Percentiles rank a stretch among this genome's conserved stretches.
phyloP scores from a whole-genome alignment of 805 yeast genomes.

The Yarrowia phangngaensis region DNA sequence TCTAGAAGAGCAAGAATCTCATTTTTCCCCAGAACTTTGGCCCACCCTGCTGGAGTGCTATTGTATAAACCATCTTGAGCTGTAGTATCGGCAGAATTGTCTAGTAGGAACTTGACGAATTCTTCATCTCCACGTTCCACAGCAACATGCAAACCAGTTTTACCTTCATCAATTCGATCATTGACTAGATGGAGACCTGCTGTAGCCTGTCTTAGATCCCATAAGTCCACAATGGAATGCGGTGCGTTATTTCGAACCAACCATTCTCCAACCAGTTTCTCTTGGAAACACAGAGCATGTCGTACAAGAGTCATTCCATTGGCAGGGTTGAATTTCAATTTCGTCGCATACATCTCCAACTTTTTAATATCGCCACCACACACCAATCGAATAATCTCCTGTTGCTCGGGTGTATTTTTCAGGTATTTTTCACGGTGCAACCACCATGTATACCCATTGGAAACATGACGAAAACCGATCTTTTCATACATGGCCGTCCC shows the following conservation, averaged over 20 bases:
- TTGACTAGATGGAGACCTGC: background rate
- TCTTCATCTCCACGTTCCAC: constrained; percentile 19
- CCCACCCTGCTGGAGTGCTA: constrained; percentile 10
- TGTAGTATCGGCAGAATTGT: background rate
- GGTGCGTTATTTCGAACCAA: constrained; percentile 12
- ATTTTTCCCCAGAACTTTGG: background rate
- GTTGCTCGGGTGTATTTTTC: background rate
- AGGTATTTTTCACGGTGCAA: constrained; percentile 6
- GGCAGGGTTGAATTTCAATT: background rate
- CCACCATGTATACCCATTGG: constrained; percentile 15
- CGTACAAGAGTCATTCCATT: constrained; percentile 12
- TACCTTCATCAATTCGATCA: constrained; percentile 4
- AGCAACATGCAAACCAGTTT: constrained; percentile 9
- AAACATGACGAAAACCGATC: constrained; percentile 5
- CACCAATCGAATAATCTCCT: background rate
- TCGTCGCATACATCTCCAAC: background rate
- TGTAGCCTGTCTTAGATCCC: background rate
- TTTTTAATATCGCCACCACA: background rate
- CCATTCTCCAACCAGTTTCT: background rate
- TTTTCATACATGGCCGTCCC: constrained; percentile 5
- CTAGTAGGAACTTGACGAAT: constrained; percentile 4
- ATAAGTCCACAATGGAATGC: constrained; percentile 8
- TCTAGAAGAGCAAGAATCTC: constrained; percentile 20
- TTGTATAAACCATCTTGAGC: background rate
- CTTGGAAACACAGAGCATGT: background rate